These are phyloP conservation scores for Cladosporium colombiae DNA, from an alignment of 2,329 filamentous ascomycete species.

Conservation along the genomic window DNA sequence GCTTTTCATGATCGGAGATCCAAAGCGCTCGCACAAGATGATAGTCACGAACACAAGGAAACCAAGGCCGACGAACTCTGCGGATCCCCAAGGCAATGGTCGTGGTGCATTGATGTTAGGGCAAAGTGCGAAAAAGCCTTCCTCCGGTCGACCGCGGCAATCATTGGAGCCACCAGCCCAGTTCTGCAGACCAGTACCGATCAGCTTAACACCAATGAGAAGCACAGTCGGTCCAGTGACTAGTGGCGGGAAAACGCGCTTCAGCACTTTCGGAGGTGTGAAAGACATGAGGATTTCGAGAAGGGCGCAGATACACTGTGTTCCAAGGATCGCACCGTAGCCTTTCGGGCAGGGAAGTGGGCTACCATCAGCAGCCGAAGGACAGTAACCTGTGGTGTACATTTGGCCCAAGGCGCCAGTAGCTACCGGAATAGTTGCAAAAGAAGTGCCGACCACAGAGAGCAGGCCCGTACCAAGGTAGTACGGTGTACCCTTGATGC, in stretches of 20 bases:
- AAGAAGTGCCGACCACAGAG: slow-evolving; percentile 77
- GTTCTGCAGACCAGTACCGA: slow-evolving; percentile 70
- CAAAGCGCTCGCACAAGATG: slow-evolving; percentile 77
- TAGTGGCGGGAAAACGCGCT: slow-evolving; percentile 76
- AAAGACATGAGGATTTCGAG: slow-evolving; percentile 76
- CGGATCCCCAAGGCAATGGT: slow-evolving; percentile 72
- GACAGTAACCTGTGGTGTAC: slow-evolving; percentile 72
- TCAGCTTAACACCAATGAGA: slow-evolving; percentile 72
- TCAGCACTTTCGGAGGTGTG: slow-evolving; percentile 66
- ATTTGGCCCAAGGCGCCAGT: slow-evolving; percentile 72
- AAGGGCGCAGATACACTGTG: slow-evolving; percentile 50
- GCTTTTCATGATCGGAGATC: slow-evolving; percentile 81
- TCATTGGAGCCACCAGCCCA: slow-evolving; percentile 76
- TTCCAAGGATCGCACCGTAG: slow-evolving; percentile 75
- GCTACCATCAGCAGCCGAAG: slow-evolving; percentile 60
- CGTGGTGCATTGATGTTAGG: slow-evolving; percentile 68
- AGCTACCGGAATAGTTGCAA: slow-evolving; percentile 73
- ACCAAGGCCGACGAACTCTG: slow-evolving; percentile 76
- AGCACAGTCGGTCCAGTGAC: slow-evolving; percentile 69
- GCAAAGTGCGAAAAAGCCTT: slow-evolving; percentile 63
- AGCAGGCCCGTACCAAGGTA: slow-evolving; percentile 78
- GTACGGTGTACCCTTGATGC: slow-evolving; percentile 70
- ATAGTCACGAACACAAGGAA: slow-evolving; percentile 80
- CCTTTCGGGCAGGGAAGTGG: slow-evolving; percentile 72
- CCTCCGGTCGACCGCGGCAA: slow-evolving; percentile 47